Evolutionary conservation across 176 grass and related monocot genomes (phyloP), one percentile per base, ranked within the genome.

Genomic region (Aegilops speltoides): DNA sequence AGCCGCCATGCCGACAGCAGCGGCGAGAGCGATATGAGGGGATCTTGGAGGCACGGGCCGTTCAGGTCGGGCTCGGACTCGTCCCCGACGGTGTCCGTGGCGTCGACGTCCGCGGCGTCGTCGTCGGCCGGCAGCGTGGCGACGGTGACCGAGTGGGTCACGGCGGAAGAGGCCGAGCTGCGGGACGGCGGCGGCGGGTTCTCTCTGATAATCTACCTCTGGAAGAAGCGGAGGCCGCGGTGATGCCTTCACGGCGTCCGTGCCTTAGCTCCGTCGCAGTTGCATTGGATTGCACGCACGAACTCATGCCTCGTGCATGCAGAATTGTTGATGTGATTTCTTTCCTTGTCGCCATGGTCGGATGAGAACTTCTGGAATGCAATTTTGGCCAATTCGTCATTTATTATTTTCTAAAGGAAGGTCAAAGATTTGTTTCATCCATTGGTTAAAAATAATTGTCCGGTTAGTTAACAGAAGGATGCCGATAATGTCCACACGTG

Each of bases 31-130:
- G 84, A 81, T 0, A 71, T 20, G 81, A 81, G 10, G 31, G 80
- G 88, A 1, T 31, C 43, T 2, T 83, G 86, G 92, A 86, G 86
- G 63, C 76, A 82, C 3, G 71, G 79, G 0, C 76, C 89, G 62
- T 86, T 93, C 79, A 78, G 76, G 86, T 83, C 83, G 10, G 86
- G 89, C 5, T 91, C 90, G 0, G 90, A 91, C 82, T 78, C 90
- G 25, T 91, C 86, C 40, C 82, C 86, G 20, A 26, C 90, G 32
- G 86, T 91, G 31, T 91, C 90, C 36, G 89, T 88, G 62, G 89
- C 82, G 52, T 91, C 89, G 63, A 91, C 86, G 4, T 88, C 86
- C 40, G 82, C 82, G 17, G 73, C 70, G 70, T 78, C 86, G 64
- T 85, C 90, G 64, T 85, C 86, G 19, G 78, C 78, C 0, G 32